A percentile compares a stretch with the other conserved stretches of the same genome.
These are phyloP conservation scores for Nicotiana undulata DNA, from an alignment of 257 asterid species.

Conservation along the genomic window DNA sequence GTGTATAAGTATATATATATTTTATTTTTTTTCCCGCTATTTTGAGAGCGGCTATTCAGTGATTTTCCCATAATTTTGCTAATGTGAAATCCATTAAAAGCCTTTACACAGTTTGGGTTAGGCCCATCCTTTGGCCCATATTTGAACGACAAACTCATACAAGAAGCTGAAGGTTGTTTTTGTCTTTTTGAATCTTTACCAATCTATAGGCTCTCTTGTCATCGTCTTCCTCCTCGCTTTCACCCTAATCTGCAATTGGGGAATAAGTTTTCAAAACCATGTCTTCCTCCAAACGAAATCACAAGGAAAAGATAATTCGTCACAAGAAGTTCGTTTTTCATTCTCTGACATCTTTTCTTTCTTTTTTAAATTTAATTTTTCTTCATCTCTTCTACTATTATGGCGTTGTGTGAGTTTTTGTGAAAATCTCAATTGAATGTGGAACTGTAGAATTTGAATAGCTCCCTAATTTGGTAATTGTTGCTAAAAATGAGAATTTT, in stretches of 20 bases:
- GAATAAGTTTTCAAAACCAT: not conserved
- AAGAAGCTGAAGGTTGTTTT: not conserved
- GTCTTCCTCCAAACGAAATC: slow-evolving; percentile 7
- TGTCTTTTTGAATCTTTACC: not conserved
- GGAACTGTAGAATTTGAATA: not conserved
- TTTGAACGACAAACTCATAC: no score
- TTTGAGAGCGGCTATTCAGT: no score
- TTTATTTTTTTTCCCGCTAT: no score
- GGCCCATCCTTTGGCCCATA: no score
- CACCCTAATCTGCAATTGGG: not conserved
- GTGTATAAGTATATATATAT: no score
- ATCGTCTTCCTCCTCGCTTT: not conserved
- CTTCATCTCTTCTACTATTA: not conserved
- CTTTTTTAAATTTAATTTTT: not conserved
- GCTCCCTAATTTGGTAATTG: not conserved
- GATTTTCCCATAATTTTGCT: no score
- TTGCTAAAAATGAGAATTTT: not conserved
- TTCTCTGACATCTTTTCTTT: not conserved
- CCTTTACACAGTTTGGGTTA: no score
- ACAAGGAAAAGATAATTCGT: slow-evolving; percentile 7
- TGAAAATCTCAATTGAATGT: not conserved
- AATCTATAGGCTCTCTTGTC: not conserved
- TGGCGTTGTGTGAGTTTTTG: not conserved
- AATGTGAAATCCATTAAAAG: no score
- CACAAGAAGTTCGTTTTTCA: not conserved